These are phyloP conservation scores for Wickerhamiella allomyrinae DNA, from an alignment of 805 yeast species.

Conservation along the genomic window DNA sequence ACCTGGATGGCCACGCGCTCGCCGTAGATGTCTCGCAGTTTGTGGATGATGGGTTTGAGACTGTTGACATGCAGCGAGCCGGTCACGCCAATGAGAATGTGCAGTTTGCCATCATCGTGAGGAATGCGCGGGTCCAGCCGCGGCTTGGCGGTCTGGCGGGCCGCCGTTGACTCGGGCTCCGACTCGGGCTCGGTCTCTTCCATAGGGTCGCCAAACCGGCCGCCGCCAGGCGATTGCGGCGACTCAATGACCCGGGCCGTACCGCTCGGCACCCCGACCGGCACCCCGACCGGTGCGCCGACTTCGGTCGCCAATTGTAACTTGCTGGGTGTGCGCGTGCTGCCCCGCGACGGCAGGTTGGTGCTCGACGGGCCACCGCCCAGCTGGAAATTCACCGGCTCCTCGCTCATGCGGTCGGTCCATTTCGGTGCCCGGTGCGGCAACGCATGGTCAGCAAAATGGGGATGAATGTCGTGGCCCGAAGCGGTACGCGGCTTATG, in stretches of 20 bases:
- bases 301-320: neutral
- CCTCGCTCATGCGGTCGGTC: neutral
- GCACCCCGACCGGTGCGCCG: neutral
- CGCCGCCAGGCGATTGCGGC: neutral
- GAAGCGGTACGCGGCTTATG: conserved; percentile 5
- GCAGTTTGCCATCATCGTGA: conserved; percentile 78
- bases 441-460: conserved; percentile 14
- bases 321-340: neutral
- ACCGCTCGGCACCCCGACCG: too few relatives aligned
- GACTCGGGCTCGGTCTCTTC: neutral
- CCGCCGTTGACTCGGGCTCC: neutral
- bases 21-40: conserved; percentile 69
- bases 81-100: conserved; percentile 73
- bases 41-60: conserved; percentile 63
- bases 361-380: conserved; percentile 6
- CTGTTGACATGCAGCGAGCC: conserved; percentile 79
- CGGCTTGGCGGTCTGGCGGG: conserved; percentile 14
- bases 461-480: conserved; percentile 16
- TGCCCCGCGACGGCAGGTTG: conserved; percentile 6
- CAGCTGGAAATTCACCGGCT: conserved; percentile 5
- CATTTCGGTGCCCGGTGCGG: conserved; percentile 9
- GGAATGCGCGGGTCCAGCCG: conserved; percentile 47
- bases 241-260: too few relatives aligned
- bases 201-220: neutral
- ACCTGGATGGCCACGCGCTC: conserved; percentile 70